Base-by-base conservation (phyloP, 768 basidiomycete species). In the Cubamyces lactineus region DNA sequence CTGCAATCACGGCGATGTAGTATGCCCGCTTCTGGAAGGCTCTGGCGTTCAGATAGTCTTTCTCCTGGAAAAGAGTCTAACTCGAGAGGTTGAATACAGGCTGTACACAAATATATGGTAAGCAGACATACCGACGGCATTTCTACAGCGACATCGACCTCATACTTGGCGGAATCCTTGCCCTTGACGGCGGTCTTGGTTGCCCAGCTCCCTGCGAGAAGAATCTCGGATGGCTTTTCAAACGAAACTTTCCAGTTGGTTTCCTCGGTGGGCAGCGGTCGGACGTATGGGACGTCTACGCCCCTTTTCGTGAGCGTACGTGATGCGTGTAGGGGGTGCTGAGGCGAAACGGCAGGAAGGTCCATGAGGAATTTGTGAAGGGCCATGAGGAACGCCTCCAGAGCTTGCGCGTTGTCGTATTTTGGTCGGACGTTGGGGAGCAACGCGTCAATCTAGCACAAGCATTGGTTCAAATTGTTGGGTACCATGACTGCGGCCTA, bases 11-110 rank as follows among this genome's bases (percentile, higher is more conserved):
- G 7, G 94, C 89, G 19, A 98, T 83, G 74, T 93, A 99, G 71
- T 90, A 94, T 0, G 93, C 88, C 41, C 92, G 82, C 71, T 98
- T 98, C 71, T 96, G 90, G 72, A 96, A 96, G 73, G 90, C 94
- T 12, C 97, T 85, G 8, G 87, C 84, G 70, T 95, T 89, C 59
- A 94, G 79, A 66, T 94, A 92, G 71, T 98, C 96, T 72, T 98
- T 99, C 70, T 96, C 93, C 77, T 96, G 93, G 70, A 98, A 96
- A n/a, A 97, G 78, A 49, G 67, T 73, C 90, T 91, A 57, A 5
- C 5, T 28, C 6, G 34, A 11, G 34, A 34, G 5, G 19, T 24
- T 24, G 23, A 3, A 6, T 17, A 15, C 5, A 30, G 46, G 21
- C 7, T 60, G 46, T 16, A 15, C 19, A 17, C 7, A 15, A 26